Evolutionary conservation across 352 stramenopile genomes (phyloP).

Genomic region (Globisporangium parvum): DNA sequence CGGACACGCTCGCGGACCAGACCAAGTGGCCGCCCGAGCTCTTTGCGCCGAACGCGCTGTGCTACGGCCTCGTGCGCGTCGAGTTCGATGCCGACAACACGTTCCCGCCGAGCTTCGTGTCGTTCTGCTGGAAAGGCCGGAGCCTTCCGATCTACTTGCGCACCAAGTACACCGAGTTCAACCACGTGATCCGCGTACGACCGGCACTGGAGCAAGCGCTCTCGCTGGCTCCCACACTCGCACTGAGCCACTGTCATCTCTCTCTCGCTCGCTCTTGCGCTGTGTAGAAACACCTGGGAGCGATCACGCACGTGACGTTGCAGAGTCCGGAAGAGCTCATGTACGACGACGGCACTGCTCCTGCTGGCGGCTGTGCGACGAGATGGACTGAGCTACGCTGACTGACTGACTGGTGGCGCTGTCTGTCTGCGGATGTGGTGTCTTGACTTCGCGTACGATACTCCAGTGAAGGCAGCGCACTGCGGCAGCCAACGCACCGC

Average conservation of each 20-base stretch:
- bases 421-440: not conserved
- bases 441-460: not conserved
- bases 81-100: constrained; percentile 59
- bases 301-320: constrained; percentile 68
- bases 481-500: constrained; percentile 54
- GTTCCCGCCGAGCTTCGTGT: constrained; percentile 68
- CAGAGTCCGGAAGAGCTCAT: constrained; percentile 72
- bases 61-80: constrained; percentile 74
- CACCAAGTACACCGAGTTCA: constrained; percentile 86
- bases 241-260: not conserved
- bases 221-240: not conserved
- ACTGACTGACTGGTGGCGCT: not conserved
- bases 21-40: constrained; percentile 70
- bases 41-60: constrained; percentile 71
- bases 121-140: constrained; percentile 87
- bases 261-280: not conserved
- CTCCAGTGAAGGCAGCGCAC: constrained; percentile 51
- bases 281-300: constrained; percentile 71
- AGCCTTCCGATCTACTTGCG: constrained; percentile 80
- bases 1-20: constrained; percentile 61
- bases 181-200: constrained; percentile 78
- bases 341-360: constrained; percentile 29
- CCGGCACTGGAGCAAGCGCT: not conserved
- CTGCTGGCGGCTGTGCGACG: not conserved
- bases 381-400: not conserved